Evolutionary conservation across 2,329 filamentous ascomycete species (phyloP), one percentile per base, ranked within the genome.

Genomic region (Diaporthe sp.): DNA sequence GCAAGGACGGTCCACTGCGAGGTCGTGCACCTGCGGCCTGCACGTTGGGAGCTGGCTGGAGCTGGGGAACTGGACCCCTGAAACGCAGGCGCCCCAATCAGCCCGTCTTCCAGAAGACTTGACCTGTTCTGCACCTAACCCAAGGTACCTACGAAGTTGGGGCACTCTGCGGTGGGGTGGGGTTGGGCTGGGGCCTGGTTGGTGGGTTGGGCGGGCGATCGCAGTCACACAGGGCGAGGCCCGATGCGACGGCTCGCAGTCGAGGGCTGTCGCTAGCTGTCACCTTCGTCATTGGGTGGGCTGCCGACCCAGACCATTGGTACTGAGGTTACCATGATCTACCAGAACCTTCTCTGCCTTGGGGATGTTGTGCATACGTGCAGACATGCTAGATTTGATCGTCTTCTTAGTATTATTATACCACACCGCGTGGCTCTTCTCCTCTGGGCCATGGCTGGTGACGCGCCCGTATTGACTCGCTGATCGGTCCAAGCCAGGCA

Each of bases 271-370:
- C 19, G 19, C 44, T 44, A n/a, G 22, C 62, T 53, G 65, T 39
- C 46, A 68, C 46, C 46, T 28, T 70, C 34, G 65, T 70, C 65
- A 70, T 70, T 42, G 65, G 65, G 65, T 70, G 65, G 65, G 65
- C 46, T 55, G 65, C 49, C 37, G 65, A 70, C 49, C 65, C 65
- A 25, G 15, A n/a, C 65, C 17, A 70, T 42, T 70, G 65, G 65
- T 55, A 70, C 65, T 70, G 65, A 70, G 65, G 65, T 70, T 70
- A 70, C 65, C 49, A 39, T 70, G 65, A 68, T 68, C 65, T 70
- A 34, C 65, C 65, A 55, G n/a, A 70, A 55, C 34, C 65, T 70
- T 70, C 49, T 22, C 46, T 70, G n/a, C 49, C 49, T 42, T 55
- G 22, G 65, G 34, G 34, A 70, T 70, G 49, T 70, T 70, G 65